Conservation (phyloP, 192 early-diverging fungal genomes). For the Radiomyces spectabilis region DNA sequence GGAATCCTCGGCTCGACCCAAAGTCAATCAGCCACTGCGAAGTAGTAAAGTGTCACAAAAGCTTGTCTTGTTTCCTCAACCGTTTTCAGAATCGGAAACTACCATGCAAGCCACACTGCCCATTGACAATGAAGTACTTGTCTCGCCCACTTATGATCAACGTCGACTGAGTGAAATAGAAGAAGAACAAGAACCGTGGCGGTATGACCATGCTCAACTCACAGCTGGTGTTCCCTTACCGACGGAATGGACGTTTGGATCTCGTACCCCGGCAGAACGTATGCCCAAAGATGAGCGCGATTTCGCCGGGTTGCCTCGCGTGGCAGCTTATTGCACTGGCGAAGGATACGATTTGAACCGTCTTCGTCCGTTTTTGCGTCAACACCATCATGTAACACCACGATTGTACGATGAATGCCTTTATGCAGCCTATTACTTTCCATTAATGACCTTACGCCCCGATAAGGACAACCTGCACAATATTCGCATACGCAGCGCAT, state of each 20-base stretch:
- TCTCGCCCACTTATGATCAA: neutral
- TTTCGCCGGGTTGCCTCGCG: slow-evolving; percentile 40
- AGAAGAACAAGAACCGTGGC: slow-evolving; percentile 8
- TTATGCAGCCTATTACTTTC: slow-evolving; percentile 50
- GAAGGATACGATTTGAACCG: slow-evolving; percentile 46
- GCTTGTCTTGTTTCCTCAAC: slow-evolving; percentile 70
- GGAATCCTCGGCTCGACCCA: slow-evolving; percentile 17
- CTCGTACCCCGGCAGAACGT: slow-evolving; percentile 44
- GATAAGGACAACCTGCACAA: slow-evolving; percentile 21
- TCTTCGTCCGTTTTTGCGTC: slow-evolving; percentile 34
- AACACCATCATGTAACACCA: slow-evolving; percentile 42
- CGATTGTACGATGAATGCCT: slow-evolving; percentile 46
- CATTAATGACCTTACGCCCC: slow-evolving; percentile 31
- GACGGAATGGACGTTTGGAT: slow-evolving; percentile 23
- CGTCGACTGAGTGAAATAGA: neutral
- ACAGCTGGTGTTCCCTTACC: slow-evolving; percentile 14
- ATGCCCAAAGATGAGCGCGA: slow-evolving; percentile 46
- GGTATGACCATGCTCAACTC: slow-evolving; percentile 5
- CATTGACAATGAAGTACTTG: neutral
- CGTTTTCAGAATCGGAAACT: slow-evolving; percentile 20
- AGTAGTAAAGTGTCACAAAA: slow-evolving; percentile 90
- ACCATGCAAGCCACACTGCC: slow-evolving; percentile 7
- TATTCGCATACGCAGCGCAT: slow-evolving; percentile 20
- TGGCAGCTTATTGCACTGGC: slow-evolving; percentile 73
- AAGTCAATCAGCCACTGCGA: slow-evolving; percentile 55